phyloP scores from a whole-genome alignment of 2,329 filamentous ascomycete genomes.

The Penicillium sp. region DNA sequence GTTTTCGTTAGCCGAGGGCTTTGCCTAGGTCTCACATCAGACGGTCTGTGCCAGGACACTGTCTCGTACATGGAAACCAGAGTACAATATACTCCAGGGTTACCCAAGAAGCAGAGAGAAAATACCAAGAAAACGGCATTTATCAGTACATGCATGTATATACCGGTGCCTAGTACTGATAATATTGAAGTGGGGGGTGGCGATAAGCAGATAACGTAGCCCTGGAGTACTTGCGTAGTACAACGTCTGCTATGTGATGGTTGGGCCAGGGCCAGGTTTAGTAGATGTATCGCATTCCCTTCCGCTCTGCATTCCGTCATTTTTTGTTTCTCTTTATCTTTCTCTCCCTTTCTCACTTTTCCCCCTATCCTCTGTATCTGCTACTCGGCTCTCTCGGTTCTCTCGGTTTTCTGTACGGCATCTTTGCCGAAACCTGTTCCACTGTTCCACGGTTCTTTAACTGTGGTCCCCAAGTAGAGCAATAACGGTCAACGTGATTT shows the following conservation, averaged over 20 bases:
- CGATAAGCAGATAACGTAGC: slow-evolving; percentile 10
- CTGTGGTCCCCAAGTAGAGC: slow-evolving; percentile 12
- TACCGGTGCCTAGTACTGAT: not conserved
- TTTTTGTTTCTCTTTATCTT: not conserved
- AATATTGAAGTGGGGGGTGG: not conserved
- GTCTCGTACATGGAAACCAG: not conserved
- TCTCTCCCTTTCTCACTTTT: not conserved
- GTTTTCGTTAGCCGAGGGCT: slow-evolving; percentile 13
- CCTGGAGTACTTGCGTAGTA: not conserved
- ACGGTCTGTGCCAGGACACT: slow-evolving; percentile 10
- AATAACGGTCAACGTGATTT: slow-evolving; percentile 6
- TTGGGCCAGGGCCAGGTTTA: not conserved
- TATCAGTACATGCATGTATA: not conserved
- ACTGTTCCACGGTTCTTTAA: slow-evolving; percentile 21
- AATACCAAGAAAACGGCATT: not conserved
- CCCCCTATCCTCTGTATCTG: not conserved
- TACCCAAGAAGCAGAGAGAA: not conserved
- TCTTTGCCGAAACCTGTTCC: slow-evolving; percentile 10
- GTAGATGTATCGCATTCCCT: slow-evolving; percentile 8
- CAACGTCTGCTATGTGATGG: not conserved
- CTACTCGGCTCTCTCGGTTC: slow-evolving; percentile 3
- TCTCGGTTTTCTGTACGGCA: slow-evolving; percentile 8
- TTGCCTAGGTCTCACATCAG: slow-evolving; percentile 1
- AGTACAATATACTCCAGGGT: not conserved
- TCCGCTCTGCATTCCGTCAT: slow-evolving; percentile 7